These are phyloP conservation scores for Sporothrix schenckii DNA, from an alignment of 2,329 filamentous ascomycete genomes.

Conservation along the genomic window DNA sequence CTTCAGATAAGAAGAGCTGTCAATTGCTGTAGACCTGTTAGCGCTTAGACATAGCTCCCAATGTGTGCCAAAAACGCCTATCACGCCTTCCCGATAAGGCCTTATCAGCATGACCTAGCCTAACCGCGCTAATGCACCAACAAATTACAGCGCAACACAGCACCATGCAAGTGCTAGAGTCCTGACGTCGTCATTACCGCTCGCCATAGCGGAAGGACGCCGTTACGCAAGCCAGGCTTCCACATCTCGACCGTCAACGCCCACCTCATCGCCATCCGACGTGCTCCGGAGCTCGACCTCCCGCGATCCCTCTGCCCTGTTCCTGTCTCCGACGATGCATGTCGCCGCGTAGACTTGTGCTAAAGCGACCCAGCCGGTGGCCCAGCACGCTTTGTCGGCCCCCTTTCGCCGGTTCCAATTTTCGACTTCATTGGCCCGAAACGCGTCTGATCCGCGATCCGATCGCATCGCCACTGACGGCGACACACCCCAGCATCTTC, in stretches of 20 bases:
- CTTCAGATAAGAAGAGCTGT: too few species aligned
- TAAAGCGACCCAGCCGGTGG: not conserved
- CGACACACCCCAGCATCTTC: not conserved
- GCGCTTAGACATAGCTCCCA: not conserved
- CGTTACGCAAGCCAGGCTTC: constrained; percentile 27
- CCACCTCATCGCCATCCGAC: not conserved
- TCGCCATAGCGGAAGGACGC: not conserved
- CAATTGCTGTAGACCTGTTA: not conserved
- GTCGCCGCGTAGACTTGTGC: not conserved
- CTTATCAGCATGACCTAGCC: constrained; percentile 6
- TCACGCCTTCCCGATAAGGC: not conserved
- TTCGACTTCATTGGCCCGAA: not conserved
- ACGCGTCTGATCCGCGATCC: constrained; percentile 18
- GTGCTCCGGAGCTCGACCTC: not conserved
- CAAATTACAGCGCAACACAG: constrained; percentile 29
- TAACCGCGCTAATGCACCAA: constrained; percentile 22
- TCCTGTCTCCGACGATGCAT: constrained; percentile 10
- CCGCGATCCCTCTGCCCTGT: not conserved
- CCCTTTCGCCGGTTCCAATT: not conserved
- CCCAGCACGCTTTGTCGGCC: not conserved
- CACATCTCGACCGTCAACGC: constrained; percentile 15
- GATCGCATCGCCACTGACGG: not conserved
- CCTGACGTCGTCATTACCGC: constrained; percentile 27
- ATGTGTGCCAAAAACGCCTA: not conserved
- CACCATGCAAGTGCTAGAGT: not conserved